A percentile compares a stretch with the other conserved stretches of the same genome.
Conservation (phyloP, 345 rosid species). For the Turritis glabra region DNA sequence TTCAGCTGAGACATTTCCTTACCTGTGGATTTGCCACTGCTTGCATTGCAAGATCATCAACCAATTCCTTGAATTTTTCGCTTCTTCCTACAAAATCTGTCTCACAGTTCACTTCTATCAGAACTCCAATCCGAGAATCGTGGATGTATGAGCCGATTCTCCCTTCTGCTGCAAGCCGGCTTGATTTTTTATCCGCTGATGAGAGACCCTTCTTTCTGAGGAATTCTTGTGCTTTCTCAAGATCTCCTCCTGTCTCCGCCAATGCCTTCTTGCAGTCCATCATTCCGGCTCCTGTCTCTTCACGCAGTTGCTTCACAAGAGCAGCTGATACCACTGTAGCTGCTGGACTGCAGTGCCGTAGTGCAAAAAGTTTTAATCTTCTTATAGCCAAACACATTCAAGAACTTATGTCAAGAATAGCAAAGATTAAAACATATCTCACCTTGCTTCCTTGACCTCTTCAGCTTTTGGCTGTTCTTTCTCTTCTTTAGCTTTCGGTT, state of each 20-base stretch:
- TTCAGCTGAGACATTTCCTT: constrained; percentile 12
- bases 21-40: constrained; percentile 80
- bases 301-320: constrained; percentile 89
- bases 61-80: constrained; percentile 83
- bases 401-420: not conserved
- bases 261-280: constrained; percentile 99
- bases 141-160: constrained; percentile 92
- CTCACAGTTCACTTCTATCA: constrained; percentile 92
- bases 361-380: not conserved
- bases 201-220: constrained; percentile 96
- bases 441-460: constrained; percentile 66
- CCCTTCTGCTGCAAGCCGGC: constrained; percentile 95
- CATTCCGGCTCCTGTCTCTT: constrained; percentile 98
- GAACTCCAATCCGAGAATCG: constrained; percentile 84
- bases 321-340: constrained; percentile 64
- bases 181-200: constrained; percentile 90
- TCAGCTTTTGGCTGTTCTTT: constrained; percentile 55
- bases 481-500: constrained; percentile 47
- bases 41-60: constrained; percentile 93
- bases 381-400: not conserved
- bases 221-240: constrained; percentile 92
- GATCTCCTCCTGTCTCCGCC: constrained; percentile 85
- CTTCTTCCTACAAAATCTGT: constrained; percentile 95
- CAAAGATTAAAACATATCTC: constrained; percentile 22
- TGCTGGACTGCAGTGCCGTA: constrained; percentile 54